Base-by-base conservation (phyloP, 352 stramenopile genomes). In the Thalassiosira mediterranea region DNA sequence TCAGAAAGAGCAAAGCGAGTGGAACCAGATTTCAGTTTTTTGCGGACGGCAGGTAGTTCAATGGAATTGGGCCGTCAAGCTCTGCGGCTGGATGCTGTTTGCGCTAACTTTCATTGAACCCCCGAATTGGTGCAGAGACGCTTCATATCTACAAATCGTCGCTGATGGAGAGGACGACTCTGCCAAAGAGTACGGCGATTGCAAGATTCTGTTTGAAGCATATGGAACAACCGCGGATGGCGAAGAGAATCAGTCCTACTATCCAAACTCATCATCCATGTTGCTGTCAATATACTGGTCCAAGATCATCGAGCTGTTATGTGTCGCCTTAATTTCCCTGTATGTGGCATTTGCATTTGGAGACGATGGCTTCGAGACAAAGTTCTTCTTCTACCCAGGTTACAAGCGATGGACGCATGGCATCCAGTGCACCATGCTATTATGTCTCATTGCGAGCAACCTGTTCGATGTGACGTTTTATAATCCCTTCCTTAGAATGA, bases 21-120 rank as follows among this genome's bases (percentile, higher is more conserved):
- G 56, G 11, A 74, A 75, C 42, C 19, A 58, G 8, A 74, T 69
- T 15, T 56, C 81, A 23, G 21, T 90, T 7, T 74, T 78, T 67
- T 62, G 76, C 44, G 68, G 75, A 49, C 23, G 79, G 2, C 56
- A 79, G n/a, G 48, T 76, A 1, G 49, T 70, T 57, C 26, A 54
- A 34, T 74, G 60, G 37, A 48, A 80, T 32, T 21, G 51, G 46
- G 10, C 53, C 8, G 31, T 84, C 2, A 3, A 81, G 13, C 11
- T 54, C 2, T 32, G 49, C 1, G 51, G 68, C 25, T 88, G 76
- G 77, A 34, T 73, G 4, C 42, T 89, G 4, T 79, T 90, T 11
- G 38, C 88, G 44, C 57, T 92, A 34, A 78, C 66, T 17, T 88
- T 90, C 47, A 13, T 90, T 49, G 86, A 92, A 46, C 86, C 86